These are phyloP conservation scores for Corynascus novoguineensis DNA, from an alignment of 495 filamentous ascomycete species.

Conservation along the genomic window DNA sequence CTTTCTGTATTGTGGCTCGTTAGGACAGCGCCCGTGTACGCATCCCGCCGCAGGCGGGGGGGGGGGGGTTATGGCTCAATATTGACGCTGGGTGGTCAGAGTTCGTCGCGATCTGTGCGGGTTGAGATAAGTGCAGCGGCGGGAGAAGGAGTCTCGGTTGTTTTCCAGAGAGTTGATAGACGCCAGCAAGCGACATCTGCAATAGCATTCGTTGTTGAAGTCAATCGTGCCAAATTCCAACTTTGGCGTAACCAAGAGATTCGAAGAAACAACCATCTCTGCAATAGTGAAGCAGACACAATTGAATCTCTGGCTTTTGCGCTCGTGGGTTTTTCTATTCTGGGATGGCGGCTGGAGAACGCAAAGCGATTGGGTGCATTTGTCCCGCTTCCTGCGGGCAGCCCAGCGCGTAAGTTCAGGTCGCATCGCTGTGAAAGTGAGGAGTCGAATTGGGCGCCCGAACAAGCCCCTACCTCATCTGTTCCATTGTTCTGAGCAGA, in stretches of 20 bases:
- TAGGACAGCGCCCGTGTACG: not conserved
- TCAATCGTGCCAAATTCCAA: not conserved
- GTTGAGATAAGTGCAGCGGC: not conserved
- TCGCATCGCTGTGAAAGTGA: not conserved
- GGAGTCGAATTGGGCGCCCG: not conserved
- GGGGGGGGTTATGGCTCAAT: not conserved
- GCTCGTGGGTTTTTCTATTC: slow-evolving; percentile 8
- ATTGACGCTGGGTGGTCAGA: not conserved
- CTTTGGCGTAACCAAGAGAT: not conserved
- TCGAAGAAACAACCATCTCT: not conserved
- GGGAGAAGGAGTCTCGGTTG: not conserved
- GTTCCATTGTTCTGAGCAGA: not conserved
- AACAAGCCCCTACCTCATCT: not conserved
- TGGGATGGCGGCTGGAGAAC: not conserved
- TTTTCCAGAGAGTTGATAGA: not conserved
- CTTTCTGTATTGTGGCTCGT: not conserved
- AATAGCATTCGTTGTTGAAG: not conserved
- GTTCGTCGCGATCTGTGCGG: not conserved
- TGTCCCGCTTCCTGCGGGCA: slow-evolving; percentile 13
- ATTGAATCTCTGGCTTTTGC: not conserved
- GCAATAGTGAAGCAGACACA: not conserved
- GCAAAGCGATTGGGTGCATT: slow-evolving; percentile 10
- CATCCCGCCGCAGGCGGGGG: not conserved
- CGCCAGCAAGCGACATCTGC: slow-evolving; percentile 1
- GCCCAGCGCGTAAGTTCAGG: slow-evolving; percentile 11